A percentile compares a stretch with the other conserved stretches of the same genome.
phyloP scores from a whole-genome alignment of 1,284 basidiomycete species.

The Puccinia novopanici region DNA sequence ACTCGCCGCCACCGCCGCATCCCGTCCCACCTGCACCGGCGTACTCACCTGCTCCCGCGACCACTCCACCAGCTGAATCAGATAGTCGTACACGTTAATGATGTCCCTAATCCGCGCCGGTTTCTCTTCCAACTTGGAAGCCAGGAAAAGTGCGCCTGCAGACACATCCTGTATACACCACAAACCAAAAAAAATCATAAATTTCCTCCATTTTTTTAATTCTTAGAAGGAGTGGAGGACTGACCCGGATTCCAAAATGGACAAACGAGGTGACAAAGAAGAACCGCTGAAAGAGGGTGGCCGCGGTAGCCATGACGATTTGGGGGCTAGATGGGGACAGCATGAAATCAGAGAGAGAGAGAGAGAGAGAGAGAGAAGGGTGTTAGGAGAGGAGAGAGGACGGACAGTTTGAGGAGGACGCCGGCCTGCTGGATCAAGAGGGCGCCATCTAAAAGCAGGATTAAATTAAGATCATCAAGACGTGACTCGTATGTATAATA shows the following conservation, averaged over 20 bases:
- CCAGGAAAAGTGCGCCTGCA: constrained; percentile 88
- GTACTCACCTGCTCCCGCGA: not conserved
- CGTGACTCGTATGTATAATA: not conserved
- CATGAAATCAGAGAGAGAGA: not conserved
- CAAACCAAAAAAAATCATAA: not conserved
- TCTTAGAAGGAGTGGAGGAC: constrained; percentile 56
- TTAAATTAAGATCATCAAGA: not conserved
- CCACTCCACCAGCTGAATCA: constrained; percentile 59
- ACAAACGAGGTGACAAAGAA: constrained; percentile 94
- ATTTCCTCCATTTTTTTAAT: not conserved
- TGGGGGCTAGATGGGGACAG: constrained; percentile 72
- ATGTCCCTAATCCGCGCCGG: constrained; percentile 86
- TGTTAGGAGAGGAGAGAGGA: constrained; percentile 38
- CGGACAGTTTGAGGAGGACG: constrained; percentile 80
- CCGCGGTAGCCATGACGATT: constrained; percentile 91
- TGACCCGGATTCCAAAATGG: constrained; percentile 83
- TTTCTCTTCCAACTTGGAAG: constrained; percentile 93
- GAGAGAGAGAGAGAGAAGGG: too few species aligned
- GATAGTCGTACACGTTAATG: constrained; percentile 87
- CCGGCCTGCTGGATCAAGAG: constrained; percentile 94
- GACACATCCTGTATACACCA: constrained; percentile 73
- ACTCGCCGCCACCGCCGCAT: not conserved
- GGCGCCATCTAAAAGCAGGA: constrained; percentile 55
- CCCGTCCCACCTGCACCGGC: not conserved
- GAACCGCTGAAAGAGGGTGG: constrained; percentile 94